A percentile compares a stretch with the other conserved stretches of the same genome.
Evolutionary conservation across 495 filamentous ascomycete genomes (phyloP).

Genomic region (Hyaloscypha finlandica): DNA sequence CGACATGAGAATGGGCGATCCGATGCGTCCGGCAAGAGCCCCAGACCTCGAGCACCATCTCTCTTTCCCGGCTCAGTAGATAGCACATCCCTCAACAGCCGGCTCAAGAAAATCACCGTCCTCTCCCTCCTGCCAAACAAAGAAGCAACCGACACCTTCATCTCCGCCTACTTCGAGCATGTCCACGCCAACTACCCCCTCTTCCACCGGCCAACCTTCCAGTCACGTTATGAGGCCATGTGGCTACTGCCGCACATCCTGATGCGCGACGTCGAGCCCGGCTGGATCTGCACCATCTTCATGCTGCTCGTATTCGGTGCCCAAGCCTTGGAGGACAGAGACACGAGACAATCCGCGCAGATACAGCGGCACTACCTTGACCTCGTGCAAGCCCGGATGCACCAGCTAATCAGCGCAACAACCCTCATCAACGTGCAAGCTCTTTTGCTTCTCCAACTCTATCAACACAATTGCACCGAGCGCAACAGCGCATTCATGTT

Average conservation of each 20-base stretch:
- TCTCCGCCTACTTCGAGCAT: slow-evolving; percentile 43
- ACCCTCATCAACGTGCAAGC: slow-evolving; percentile 47
- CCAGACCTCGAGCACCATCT: background rate
- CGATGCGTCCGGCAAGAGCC: background rate
- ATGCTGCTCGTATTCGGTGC: slow-evolving; percentile 48
- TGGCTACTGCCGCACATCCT: slow-evolving; percentile 33
- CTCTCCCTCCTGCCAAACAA: slow-evolving; percentile 33
- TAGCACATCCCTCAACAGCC: slow-evolving; percentile 6
- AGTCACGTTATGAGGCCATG: slow-evolving; percentile 43
- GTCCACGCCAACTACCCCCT: slow-evolving; percentile 48
- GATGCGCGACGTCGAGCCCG: slow-evolving; percentile 31
- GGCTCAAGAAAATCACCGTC: slow-evolving; percentile 23
- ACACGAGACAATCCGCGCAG: slow-evolving; percentile 33
- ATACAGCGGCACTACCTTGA: slow-evolving; percentile 42
- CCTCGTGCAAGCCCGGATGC: slow-evolving; percentile 34
- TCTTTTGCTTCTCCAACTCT: slow-evolving; percentile 46
- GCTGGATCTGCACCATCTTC: slow-evolving; percentile 49
- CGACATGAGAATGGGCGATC: background rate
- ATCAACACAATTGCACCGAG: slow-evolving; percentile 48
- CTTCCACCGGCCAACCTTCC: slow-evolving; percentile 47
- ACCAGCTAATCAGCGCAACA: slow-evolving; percentile 40
- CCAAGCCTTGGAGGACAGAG: slow-evolving; percentile 33
- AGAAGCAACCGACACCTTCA: slow-evolving; percentile 39
- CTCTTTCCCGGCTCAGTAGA: slow-evolving; percentile 13
- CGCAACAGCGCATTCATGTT: slow-evolving; percentile 46